Base-by-base conservation (phyloP, 164 flowering plant species). In the Annona squamosa region DNA sequence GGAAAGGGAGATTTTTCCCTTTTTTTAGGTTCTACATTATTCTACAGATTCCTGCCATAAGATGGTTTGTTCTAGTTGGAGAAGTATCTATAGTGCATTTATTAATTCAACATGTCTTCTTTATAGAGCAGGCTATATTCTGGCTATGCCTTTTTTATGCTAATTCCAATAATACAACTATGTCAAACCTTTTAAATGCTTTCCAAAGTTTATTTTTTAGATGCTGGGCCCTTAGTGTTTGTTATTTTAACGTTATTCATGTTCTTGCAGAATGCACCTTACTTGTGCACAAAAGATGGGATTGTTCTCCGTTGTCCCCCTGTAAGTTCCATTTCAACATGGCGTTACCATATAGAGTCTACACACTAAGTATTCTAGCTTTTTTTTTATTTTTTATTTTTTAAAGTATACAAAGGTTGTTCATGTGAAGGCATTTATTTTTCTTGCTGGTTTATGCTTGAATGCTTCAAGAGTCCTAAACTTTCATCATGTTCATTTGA, bases 251-350 rank as follows among this genome's bases (percentile, higher is more conserved):
- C 71, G 68, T 73, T 65, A 46, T 62, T 9, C 42, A 41, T 19
- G 52, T 72, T 46, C 18, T 67, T 83, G 86, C 76, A 95, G 98
- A 95, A 87, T 83, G 85, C 90, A 3, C 97, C 98, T 41, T 95
- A 93, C 80, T 82, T 95, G 85, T 95, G 99, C 83, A 86, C 71
- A 70, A 91, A 93, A 80, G 98, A 93, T 78, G 99, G 97, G 68
- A 91, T 91, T 75, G 87, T 85, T 74, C 94, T 95, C 69, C 89
- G 80, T 26, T 91, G 97, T 68, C 94, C 98, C 3, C 83, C 67
- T 45, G 98, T 95, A 81, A 90, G 94, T 79, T 71, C 48, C 65
- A 46, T 48, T 46, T 63, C 18, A 77, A 70, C 13, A 26, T 26
- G 37, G 37, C 37, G 59, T 9, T 16, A 52, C 59, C 10, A 4